These are phyloP conservation scores for Musa beccarii DNA, from an alignment of 176 grass and related monocot species.

Conservation along the genomic window DNA sequence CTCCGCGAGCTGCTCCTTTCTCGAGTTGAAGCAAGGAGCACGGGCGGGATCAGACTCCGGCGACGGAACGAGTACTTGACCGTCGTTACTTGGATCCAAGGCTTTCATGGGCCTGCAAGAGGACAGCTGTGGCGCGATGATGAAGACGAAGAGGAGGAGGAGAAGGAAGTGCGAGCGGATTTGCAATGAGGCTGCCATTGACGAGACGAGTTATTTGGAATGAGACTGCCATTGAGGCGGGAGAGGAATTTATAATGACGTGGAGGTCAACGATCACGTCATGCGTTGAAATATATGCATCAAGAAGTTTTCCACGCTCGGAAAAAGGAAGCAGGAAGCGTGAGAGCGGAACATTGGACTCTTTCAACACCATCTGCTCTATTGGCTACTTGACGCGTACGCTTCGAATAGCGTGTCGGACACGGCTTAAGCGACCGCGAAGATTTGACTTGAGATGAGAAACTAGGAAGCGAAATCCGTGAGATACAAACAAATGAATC, in stretches of 20 bases:
- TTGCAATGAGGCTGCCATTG: neutral
- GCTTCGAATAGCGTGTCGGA: neutral
- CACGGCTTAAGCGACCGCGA: neutral
- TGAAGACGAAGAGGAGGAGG: neutral
- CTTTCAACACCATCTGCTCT: neutral
- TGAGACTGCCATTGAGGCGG: too few relatives aligned
- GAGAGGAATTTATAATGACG: too few relatives aligned
- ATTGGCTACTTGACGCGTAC: neutral
- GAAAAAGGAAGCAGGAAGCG: neutral
- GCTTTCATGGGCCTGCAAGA: neutral
- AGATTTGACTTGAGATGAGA: too few relatives aligned
- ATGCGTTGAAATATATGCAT: neutral
- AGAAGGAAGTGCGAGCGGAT: neutral
- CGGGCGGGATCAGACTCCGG: too few relatives aligned
- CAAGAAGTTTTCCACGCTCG: too few relatives aligned
- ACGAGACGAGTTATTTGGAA: neutral
- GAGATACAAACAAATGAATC: too few relatives aligned
- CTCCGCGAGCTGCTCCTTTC: neutral
- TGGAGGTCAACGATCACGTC: too few relatives aligned
- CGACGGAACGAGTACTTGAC: neutral
- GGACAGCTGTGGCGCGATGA: neutral
- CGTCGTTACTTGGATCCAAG: too few relatives aligned
- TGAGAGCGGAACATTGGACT: neutral
- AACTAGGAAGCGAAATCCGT: too few relatives aligned
- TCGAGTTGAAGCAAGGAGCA: neutral